These are phyloP conservation scores for Aotearoamyces nothofagi DNA, from an alignment of 2,329 filamentous ascomycete genomes.

Conservation along the genomic window DNA sequence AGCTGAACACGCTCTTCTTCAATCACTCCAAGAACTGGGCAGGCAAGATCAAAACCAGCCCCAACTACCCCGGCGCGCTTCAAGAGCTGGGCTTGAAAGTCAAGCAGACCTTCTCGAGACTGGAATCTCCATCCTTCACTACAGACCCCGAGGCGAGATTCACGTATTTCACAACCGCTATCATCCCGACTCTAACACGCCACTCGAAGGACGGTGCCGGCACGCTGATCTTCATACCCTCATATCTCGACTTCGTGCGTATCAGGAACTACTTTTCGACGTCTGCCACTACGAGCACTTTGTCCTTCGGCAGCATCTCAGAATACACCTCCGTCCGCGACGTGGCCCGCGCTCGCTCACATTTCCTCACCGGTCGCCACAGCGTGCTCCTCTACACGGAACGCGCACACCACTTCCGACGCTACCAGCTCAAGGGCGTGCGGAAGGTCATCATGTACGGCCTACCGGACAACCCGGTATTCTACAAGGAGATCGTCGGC, in stretches of 20 bases:
- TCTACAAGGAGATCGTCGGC: slow-evolving; percentile 64
- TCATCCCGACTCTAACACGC: slow-evolving; percentile 62
- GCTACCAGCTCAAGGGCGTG: slow-evolving; percentile 72
- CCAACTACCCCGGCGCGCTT: slow-evolving; percentile 53
- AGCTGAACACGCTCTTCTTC: slow-evolving; percentile 68
- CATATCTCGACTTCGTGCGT: slow-evolving; percentile 88
- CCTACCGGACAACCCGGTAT: slow-evolving; percentile 73
- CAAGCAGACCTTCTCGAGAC: slow-evolving; percentile 81
- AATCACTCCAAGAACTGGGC: slow-evolving; percentile 65
- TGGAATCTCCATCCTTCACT: slow-evolving; percentile 54
- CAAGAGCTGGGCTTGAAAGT: slow-evolving; percentile 56
- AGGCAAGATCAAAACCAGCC: slow-evolving; percentile 62
- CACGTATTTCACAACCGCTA: slow-evolving; percentile 72
- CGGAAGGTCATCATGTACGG: slow-evolving; percentile 79
- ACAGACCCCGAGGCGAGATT: slow-evolving; percentile 80
- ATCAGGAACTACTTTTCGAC: slow-evolving; percentile 85
- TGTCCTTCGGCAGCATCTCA: slow-evolving; percentile 68
- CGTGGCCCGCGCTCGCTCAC: slow-evolving; percentile 68
- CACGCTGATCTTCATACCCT: slow-evolving; percentile 78
- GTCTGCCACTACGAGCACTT: slow-evolving; percentile 33
- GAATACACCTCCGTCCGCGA: slow-evolving; percentile 76
- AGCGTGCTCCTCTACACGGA: slow-evolving; percentile 82
- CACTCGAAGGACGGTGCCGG: slow-evolving; percentile 51
- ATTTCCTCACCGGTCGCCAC: slow-evolving; percentile 75
- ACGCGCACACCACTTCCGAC: slow-evolving; percentile 88